Conservation (phyloP, 1,139 yeast genomes). For the Yamadazyma buinensis region DNA sequence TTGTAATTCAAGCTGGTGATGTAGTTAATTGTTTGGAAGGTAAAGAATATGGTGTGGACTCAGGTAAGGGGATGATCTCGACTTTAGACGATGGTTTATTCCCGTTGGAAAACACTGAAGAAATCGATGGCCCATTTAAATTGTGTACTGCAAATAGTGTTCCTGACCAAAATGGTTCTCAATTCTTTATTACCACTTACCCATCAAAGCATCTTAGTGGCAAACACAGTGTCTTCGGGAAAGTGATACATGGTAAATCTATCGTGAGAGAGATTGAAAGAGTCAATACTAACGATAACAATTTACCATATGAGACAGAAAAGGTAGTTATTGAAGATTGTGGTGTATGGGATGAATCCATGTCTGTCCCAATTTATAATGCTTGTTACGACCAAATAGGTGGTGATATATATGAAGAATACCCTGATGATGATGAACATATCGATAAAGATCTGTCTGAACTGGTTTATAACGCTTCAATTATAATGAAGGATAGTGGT, state of each 20-base stretch:
- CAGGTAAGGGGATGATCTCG: slow-evolving; percentile 56
- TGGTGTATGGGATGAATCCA: slow-evolving; percentile 59
- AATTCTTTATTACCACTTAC: slow-evolving; percentile 73
- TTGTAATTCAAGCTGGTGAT: slow-evolving; percentile 81
- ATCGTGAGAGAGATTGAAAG: slow-evolving; percentile 64
- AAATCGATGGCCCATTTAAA: slow-evolving; percentile 44
- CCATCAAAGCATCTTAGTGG: slow-evolving; percentile 72
- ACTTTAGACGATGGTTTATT: slow-evolving; percentile 38
- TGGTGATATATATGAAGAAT: slow-evolving; percentile 71
- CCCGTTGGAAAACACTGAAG: slow-evolving; percentile 58
- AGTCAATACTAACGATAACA: slow-evolving; percentile 37
- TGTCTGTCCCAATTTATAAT: slow-evolving; percentile 53
- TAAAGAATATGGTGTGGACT: slow-evolving; percentile 24
- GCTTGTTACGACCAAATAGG: slow-evolving; percentile 60
- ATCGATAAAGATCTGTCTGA: slow-evolving; percentile 57
- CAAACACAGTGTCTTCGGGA: slow-evolving; percentile 77
- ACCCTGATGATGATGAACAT: slow-evolving; percentile 63
- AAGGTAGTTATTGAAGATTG: slow-evolving; percentile 54
- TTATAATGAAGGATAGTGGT: slow-evolving; percentile 63
- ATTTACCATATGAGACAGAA: slow-evolving; percentile 30
- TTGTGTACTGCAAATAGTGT: slow-evolving; percentile 70
- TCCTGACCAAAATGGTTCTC: slow-evolving; percentile 61
- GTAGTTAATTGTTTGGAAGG: slow-evolving; percentile 25
- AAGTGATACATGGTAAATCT: slow-evolving; percentile 60
- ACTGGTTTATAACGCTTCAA: slow-evolving; percentile 48